A percentile compares a stretch with the other conserved stretches of the same genome.
phyloP scores from a whole-genome alignment of 192 early-diverging fungal species.

The Linnemannia hyalina region DNA sequence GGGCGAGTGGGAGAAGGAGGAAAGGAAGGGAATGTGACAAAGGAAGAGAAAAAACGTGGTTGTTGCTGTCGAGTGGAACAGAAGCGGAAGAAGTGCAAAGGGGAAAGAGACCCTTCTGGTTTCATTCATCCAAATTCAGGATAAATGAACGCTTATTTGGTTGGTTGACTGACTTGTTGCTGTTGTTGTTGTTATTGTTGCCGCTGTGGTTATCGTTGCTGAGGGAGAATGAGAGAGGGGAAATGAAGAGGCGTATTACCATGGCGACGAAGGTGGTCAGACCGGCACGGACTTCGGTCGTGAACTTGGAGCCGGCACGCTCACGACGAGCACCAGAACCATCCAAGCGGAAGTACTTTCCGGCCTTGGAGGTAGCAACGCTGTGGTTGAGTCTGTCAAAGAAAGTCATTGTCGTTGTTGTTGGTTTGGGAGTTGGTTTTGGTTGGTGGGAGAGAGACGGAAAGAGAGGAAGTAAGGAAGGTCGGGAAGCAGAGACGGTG shows the following conservation, averaged over 20 bases:
- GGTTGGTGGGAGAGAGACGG: neutral
- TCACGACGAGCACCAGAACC: constrained; percentile 58
- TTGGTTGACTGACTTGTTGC: neutral
- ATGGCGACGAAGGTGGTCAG: constrained; percentile 77
- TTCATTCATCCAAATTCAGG: neutral
- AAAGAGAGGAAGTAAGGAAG: neutral
- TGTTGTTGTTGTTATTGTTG: neutral
- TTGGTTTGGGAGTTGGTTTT: neutral
- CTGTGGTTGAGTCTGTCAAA: constrained; percentile 41
- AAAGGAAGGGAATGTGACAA: neutral
- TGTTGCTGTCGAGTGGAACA: neutral
- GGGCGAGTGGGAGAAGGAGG: neutral
- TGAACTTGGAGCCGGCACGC: constrained; percentile 75
- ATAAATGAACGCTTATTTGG: neutral
- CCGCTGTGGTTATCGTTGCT: neutral
- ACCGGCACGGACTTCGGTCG: constrained; percentile 77
- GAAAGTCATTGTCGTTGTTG: constrained; percentile 20
- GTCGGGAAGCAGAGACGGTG: constrained; percentile 3
- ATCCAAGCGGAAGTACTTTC: constrained; percentile 70
- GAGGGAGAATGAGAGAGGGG: constrained; percentile 4
- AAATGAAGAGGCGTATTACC: constrained; percentile 37
- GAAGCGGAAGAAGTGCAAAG: neutral
- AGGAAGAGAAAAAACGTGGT: neutral
- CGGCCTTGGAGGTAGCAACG: constrained; percentile 62
- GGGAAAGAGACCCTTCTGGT: neutral